A percentile compares a stretch with the other conserved stretches of the same genome.
Conservation (phyloP, 352 stramenopile species). For the Pythium brassicae region DNA sequence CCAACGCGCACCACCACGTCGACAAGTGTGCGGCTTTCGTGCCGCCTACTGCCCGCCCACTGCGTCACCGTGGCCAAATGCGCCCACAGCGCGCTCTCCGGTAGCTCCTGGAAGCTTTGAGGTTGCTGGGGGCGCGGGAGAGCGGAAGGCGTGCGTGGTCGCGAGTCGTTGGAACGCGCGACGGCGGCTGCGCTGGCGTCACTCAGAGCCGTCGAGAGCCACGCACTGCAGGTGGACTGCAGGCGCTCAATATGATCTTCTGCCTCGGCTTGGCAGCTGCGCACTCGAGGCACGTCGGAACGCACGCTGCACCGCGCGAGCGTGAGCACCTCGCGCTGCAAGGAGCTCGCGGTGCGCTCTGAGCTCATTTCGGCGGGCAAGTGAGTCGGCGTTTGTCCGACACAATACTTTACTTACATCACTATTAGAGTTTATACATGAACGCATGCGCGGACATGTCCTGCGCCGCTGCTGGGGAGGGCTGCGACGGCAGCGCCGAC, state of each 20-base stretch:
- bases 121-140: background rate
- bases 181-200: background rate
- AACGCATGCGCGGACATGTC: background rate
- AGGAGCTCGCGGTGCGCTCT: background rate
- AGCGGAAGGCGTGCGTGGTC: too few species aligned
- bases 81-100: background rate
- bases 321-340: conserved; percentile 1
- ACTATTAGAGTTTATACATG: too few species aligned
- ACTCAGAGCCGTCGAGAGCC: background rate
- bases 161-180: background rate
- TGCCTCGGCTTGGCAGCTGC: background rate
- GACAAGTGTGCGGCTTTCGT: conserved; percentile 5
- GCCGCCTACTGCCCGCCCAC: background rate
- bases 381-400: too few species aligned
- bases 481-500: conserved; percentile 17
- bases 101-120: background rate
- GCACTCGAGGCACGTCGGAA: background rate
- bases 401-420: too few species aligned
- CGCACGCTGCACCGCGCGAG: background rate
- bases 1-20: conserved; percentile 1
- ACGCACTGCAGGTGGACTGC: background rate
- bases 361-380: background rate
- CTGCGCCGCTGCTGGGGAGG: background rate
- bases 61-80: conserved; percentile 1
- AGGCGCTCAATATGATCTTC: conserved; percentile 1